Base-by-base conservation (phyloP, 2,329 filamentous ascomycete species). In the Pseudopyrenochaeta lycopersici region DNA sequence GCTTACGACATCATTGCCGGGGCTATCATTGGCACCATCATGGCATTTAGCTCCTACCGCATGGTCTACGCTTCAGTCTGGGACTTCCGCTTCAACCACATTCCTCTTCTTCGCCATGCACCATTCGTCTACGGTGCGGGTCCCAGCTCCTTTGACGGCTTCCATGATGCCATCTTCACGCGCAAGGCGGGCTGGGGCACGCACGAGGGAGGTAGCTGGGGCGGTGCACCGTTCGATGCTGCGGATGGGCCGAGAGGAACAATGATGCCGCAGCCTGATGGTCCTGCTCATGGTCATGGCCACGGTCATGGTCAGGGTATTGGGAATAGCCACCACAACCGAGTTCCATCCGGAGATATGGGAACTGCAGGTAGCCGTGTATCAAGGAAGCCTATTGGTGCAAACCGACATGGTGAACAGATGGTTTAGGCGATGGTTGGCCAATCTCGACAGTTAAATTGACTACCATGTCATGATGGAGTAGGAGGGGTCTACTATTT, bases 1-100 rank as follows among this genome's bases (percentile, higher is more conserved):
- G 90, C 88, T 86, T 91, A 91, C 56, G 89, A 91, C 50, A 78
- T 90, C n/a, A 52, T 90, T 0, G 87, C 85, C 0, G 89, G 88
- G 4, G 88, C 82, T 0, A 68, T 84, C 35, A 89, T 91, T 40
- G 89, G 88, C 2, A 86, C 83, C 1, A 68, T 85, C 54, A 85
- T 90, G 75, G 88, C 88, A 0, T 86, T 90, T 63, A 84, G 82
- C 1, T 71, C 82, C 0, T 90, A 90, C 70, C 79, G 88, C 48
- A 89, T 89, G 86, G 82, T 84, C 2, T 91, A 89, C 62, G 86
- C 87, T 0, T 78, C 82, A 7, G 78, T 90, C 45, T 90, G 87
- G 84, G 87, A 91, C 70, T 90, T 86, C 81, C 78, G 88, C 10
- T 87, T 80, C 73, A 85, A 85, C 68, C 88, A 90, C 67, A 83